Conservation (phyloP, 75 land plant genomes). For the Picea sitchensis region DNA sequence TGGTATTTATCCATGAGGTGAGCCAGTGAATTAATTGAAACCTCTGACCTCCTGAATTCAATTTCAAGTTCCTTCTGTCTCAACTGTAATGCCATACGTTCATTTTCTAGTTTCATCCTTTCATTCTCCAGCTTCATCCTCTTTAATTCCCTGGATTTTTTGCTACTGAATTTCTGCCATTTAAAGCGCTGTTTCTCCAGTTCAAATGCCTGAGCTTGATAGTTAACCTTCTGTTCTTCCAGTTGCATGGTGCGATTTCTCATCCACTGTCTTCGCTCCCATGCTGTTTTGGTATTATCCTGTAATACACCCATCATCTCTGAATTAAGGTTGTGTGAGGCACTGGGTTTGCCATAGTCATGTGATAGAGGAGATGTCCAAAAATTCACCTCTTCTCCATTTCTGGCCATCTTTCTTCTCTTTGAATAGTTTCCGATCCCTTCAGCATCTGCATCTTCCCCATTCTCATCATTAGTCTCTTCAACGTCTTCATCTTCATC, state of each 20-base stretch:
- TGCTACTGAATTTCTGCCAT: slow-evolving; percentile 54
- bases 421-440: slow-evolving; percentile 13
- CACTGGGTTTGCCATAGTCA: slow-evolving; percentile 13
- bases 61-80: slow-evolving; percentile 60
- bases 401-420: slow-evolving; percentile 10
- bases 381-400: slow-evolving; percentile 20
- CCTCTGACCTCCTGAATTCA: slow-evolving; percentile 15
- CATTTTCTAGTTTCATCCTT: slow-evolving; percentile 54
- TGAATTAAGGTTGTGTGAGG: neutral
- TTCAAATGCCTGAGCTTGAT: slow-evolving; percentile 48
- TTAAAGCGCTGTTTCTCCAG: slow-evolving; percentile 58
- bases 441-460: slow-evolving; percentile 13
- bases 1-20: neutral
- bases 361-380: slow-evolving; percentile 9
- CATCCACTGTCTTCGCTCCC: slow-evolving; percentile 43
- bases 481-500: slow-evolving; percentile 40
- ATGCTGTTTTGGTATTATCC: slow-evolving; percentile 15
- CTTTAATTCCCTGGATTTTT: slow-evolving; percentile 70
- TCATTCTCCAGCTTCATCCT: slow-evolving; percentile 57
- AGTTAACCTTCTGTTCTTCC: slow-evolving; percentile 43
- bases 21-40: slow-evolving; percentile 15
- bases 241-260: slow-evolving; percentile 28
- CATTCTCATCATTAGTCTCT: slow-evolving; percentile 30
- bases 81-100: slow-evolving; percentile 49
- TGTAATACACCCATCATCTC: slow-evolving; percentile 8